Evolutionary conservation across 225 moss, liverwort and hornwort genomes (phyloP), one percentile per base, ranked within the genome.

Genomic region (Bryoerythrophyllum caledonicum): DNA sequence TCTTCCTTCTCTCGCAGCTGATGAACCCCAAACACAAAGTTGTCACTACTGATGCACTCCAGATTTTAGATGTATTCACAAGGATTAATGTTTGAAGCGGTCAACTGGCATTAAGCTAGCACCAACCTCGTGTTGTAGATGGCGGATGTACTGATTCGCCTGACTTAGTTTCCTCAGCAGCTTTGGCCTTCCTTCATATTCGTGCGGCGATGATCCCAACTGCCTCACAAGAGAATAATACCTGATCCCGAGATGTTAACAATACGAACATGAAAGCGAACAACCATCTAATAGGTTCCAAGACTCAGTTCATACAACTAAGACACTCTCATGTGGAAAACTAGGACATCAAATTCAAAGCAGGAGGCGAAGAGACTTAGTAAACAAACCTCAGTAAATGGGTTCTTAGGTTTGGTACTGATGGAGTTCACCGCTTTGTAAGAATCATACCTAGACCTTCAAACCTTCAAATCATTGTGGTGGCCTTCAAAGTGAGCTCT

Each of bases 81-180:
- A 24, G 17, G 49, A 35, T 35, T 62, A 17, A 63, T 10, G 30
- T 30, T 30, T 4, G 3, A 34, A 34, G 34, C 34, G 6, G 34
- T 34, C 34, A 34, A 30, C 30, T 30, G 30, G 30, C 30, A 4
- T n/a, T n/a, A n/a, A 34, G 34, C 34, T 5, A 62, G 24, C 27
- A 26, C 49, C 56, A 11, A 87, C 87, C 82, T 84, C 82, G 43
- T 68, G 76, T 68, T 87, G 87, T 63, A 87, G 68, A 46, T 87
- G 79, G 46, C 84, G 84, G 40, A 87, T 72, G 28, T 84, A 84
- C 49, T 87, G 87, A 80, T 87, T 87, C 52, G 84, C 84, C 77
- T 84, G 84, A 59, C 87, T 84, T 74, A 87, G 58, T 74, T 87
- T 87, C 60, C 71, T 82, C 71, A 84, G 74, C 68, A 87, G 64